phyloP scores from a whole-genome alignment of 2,329 filamentous ascomycete genomes.

The Aspergillus novoparasiticus region DNA sequence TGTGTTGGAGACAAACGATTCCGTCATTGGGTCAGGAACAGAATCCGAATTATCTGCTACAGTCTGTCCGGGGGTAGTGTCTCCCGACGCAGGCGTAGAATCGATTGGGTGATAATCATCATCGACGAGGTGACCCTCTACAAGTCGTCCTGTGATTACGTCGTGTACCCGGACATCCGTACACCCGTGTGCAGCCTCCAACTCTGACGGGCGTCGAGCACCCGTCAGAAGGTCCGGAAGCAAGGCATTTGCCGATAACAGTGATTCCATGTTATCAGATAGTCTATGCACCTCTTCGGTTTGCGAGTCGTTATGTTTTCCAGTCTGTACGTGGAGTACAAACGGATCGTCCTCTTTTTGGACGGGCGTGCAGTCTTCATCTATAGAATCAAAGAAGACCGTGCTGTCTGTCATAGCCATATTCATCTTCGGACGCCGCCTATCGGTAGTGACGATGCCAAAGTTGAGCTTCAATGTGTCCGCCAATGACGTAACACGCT shows the following conservation, averaged over 20 bases:
- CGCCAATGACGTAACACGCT: conserved; percentile 92
- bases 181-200: conserved; percentile 58
- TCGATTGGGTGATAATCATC: conserved; percentile 85
- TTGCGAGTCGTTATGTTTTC: conserved; percentile 20
- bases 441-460: conserved; percentile 74
- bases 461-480: conserved; percentile 97
- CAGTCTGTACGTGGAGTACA: conserved; percentile 28
- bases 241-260: conserved; percentile 30
- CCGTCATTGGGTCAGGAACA: conserved; percentile 83
- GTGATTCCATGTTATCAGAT: conserved; percentile 27
- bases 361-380: conserved; percentile 40
- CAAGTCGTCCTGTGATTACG: conserved; percentile 85
- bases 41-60: conserved; percentile 52
- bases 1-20: conserved; percentile 75
- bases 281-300: conserved; percentile 13
- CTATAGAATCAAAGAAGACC: conserved; percentile 68
- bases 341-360: conserved; percentile 32
- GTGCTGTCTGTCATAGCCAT: conserved; percentile 75
- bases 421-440: conserved; percentile 55
- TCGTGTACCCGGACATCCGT: conserved; percentile 82
- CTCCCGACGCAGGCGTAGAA: conserved; percentile 65
- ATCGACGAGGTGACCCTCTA: conserved; percentile 93
- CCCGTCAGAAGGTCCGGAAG: conserved; percentile 41
- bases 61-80: conserved; percentile 52
- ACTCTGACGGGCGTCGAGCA: conserved; percentile 46